Evolutionary conservation across 148 eudicot genomes (phyloP).

Genomic region (Cornus kousa): DNA sequence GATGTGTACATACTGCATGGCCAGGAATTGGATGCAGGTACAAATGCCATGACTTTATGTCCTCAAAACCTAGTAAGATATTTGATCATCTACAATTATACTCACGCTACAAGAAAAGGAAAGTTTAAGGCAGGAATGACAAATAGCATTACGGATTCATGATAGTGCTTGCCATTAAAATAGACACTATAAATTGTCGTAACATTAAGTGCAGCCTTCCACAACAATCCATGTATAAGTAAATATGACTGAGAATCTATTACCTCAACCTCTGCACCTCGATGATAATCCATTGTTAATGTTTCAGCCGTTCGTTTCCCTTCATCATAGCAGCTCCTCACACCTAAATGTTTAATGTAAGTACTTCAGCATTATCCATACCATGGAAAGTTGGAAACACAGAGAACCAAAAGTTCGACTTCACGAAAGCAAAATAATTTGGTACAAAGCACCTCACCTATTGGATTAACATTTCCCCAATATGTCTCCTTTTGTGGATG

Average conservation of each 20-base stretch:
- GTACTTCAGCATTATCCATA: conserved; percentile 12
- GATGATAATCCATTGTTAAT: conserved; percentile 85
- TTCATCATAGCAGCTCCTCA: conserved; percentile 83
- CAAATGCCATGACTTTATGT: not conserved
- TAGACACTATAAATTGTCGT: not conserved
- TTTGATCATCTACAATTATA: not conserved
- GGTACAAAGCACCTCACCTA: conserved; percentile 35
- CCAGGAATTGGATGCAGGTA: not conserved
- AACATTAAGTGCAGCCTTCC: not conserved
- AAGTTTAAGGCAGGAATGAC: not conserved
- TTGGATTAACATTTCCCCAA: conserved; percentile 91
- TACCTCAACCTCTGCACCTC: conserved; percentile 83
- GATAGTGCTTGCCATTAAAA: not conserved
- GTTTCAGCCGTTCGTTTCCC: conserved; percentile 87
- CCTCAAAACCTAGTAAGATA: not conserved
- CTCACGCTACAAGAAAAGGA: not conserved
- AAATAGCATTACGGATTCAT: not conserved
- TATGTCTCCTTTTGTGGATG: conserved; percentile 91
- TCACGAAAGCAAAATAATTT: not conserved
- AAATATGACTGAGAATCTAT: conserved; percentile 4
- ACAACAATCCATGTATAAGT: not conserved
- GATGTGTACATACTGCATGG: not conserved
- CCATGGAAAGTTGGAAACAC: not conserved
- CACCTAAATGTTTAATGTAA: conserved; percentile 39
- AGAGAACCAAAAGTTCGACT: not conserved